Base-by-base conservation (phyloP, 164 flowering plant species). In the Sextonia rubra region DNA sequence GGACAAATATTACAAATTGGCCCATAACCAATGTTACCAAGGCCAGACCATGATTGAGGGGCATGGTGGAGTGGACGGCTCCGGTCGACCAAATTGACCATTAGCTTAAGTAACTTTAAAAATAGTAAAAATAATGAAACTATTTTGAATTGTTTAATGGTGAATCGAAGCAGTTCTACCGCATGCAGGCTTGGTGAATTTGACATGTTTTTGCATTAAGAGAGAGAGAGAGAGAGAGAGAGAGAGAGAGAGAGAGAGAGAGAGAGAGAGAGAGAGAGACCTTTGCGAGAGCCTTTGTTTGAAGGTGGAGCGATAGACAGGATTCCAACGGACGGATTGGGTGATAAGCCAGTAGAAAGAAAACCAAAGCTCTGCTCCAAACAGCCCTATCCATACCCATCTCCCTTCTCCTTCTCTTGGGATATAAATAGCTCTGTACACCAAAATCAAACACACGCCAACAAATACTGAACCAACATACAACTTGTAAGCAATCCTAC, bases 331-430 rank as follows among this genome's bases (percentile, higher is more conserved):
- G 65, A 69, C 30, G 17, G 73, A 47, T 30, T 72, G 73, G 14
- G 64, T 76, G 27, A 82, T 8, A 7, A 85, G 6, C 84, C 86
- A 84, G 47, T 81, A 84, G 25, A 84, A 66, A 71, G 73, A 29
- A 74, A 84, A 81, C 85, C 87, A 84, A 5, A 84, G 62, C 64
- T 86, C 89, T 0, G 86, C 73, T 0, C 80, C 82, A 3, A 79
- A 66, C 86, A 87, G 82, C 30, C 78, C 82, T 1, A 77, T 66
- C 86, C 89, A 84, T 37, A 66, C 69, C 82, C 79, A 84, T 69
- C 73, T 77, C 70, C 60, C 65, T 64, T 23, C 64, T 62, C 14
- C n/a, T 69, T 24, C 20, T 8, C 8, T 11, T 4, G 84, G 83
- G 12, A 74, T 11, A 58, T 81, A 64, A n/a, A 29, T 81, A 27